Evolutionary conservation across 345 rosid genomes (phyloP).

Genomic region (Adansonia digitata): DNA sequence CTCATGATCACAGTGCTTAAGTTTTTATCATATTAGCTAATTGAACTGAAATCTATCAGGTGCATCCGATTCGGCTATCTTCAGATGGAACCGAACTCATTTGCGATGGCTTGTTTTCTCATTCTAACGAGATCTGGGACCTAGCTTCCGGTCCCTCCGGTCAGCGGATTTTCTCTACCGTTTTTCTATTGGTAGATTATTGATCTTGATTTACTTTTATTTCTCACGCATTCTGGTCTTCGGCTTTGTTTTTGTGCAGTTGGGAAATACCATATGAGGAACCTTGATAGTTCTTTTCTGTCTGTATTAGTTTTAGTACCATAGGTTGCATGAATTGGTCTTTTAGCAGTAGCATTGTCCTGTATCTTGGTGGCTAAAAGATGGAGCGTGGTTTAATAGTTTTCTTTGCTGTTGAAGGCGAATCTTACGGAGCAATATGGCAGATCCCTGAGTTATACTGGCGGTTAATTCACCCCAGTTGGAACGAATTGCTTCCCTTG

Average conservation of each 20-base stretch:
- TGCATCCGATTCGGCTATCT: constrained; percentile 85
- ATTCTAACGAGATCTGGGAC: constrained; percentile 95
- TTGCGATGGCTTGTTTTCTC: constrained; percentile 89
- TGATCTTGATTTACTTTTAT: constrained; percentile 7
- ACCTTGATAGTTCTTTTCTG: neutral
- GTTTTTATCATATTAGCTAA: neutral
- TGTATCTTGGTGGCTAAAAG: neutral
- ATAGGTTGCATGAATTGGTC: neutral
- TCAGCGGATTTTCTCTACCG: constrained; percentile 89
- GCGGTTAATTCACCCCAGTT: constrained; percentile 71
- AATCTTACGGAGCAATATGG: constrained; percentile 84
- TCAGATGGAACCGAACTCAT: constrained; percentile 82
- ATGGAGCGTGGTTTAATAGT: neutral
- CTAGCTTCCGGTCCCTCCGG: constrained; percentile 82
- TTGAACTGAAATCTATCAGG: constrained; percentile 33
- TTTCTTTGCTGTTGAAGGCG: constrained; percentile 43
- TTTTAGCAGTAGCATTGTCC: neutral
- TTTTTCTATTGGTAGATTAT: constrained; percentile 61
- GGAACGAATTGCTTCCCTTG: constrained; percentile 78
- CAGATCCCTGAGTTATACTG: constrained; percentile 96
- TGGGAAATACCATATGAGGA: too few relatives aligned
- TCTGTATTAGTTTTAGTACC: neutral
- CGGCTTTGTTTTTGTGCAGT: neutral
- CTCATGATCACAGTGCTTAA: neutral
- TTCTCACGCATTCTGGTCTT: constrained; percentile 9